phyloP scores from a whole-genome alignment of 2,329 filamentous ascomycete genomes.

The Cercospora sesami region DNA sequence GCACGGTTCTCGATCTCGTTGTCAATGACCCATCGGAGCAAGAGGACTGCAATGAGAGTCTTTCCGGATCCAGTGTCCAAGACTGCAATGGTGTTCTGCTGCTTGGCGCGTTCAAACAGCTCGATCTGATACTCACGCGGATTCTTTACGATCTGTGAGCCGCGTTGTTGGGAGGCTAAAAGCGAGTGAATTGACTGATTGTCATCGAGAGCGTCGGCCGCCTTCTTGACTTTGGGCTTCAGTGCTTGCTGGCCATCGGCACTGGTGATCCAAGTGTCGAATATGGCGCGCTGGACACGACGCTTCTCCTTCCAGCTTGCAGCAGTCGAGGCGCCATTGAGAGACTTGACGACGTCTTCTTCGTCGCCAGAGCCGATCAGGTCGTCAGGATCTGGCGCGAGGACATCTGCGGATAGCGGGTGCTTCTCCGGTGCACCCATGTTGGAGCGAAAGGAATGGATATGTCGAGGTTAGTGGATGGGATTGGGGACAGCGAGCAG shows the following conservation, averaged over 20 bases:
- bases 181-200: constrained; percentile 55
- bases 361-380: constrained; percentile 29
- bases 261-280: constrained; percentile 46
- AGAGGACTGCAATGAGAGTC: constrained; percentile 87
- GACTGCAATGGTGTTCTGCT: constrained; percentile 86
- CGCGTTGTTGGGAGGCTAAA: constrained; percentile 52
- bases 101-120: constrained; percentile 82
- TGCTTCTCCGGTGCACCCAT: constrained; percentile 20
- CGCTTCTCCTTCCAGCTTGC: constrained; percentile 41
- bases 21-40: constrained; percentile 74
- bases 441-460: constrained; percentile 1
- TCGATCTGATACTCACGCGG: constrained; percentile 91
- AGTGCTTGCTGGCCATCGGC: constrained; percentile 48
- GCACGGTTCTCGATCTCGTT: constrained; percentile 72
- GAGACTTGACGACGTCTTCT: constrained; percentile 17
- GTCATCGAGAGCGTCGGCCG: constrained; percentile 45
- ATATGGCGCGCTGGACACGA: constrained; percentile 45
- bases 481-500: constrained; percentile 6
- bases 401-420: not conserved
- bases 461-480: constrained; percentile 7
- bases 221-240: constrained; percentile 40
- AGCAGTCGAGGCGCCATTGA: constrained; percentile 15
- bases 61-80: constrained; percentile 95
- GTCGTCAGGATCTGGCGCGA: constrained; percentile 7
- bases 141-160: constrained; percentile 64